Evolutionary conservation across 192 early-diverging fungal species (phyloP).

Genomic region (Backusella mclennaniae): DNA sequence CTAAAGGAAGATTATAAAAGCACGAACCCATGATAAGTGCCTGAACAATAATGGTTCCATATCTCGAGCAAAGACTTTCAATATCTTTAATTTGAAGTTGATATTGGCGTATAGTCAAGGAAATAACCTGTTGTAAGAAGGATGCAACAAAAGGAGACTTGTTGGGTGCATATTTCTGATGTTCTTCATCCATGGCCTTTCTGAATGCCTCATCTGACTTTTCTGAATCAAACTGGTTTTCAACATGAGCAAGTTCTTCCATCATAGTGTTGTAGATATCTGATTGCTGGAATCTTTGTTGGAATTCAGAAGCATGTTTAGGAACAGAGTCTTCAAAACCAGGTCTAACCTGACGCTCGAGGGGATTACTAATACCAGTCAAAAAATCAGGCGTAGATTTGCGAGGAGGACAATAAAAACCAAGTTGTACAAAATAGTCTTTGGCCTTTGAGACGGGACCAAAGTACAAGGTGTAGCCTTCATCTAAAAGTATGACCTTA

Average conservation of each 20-base stretch:
- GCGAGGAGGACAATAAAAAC: conserved; percentile 60
- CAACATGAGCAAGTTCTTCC: conserved; percentile 43
- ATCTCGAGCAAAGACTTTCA: conserved; percentile 50
- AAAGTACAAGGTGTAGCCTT: conserved; percentile 68
- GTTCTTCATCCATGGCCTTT: conserved; percentile 51
- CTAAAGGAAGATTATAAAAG: conserved; percentile 59
- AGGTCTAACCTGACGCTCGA: conserved; percentile 45
- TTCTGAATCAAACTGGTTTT: conserved; percentile 28
- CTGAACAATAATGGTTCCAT: conserved; percentile 52
- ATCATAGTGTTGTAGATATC: conserved; percentile 36
- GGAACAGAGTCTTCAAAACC: conserved; percentile 63
- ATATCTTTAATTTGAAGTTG: conserved; percentile 57
- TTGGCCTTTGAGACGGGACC: conserved; percentile 60
- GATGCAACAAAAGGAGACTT: conserved; percentile 65
- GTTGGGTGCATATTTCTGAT: conserved; percentile 48
- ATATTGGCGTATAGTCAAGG: conserved; percentile 61
- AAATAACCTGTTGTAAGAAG: conserved; percentile 60
- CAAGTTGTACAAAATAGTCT: conserved; percentile 60
- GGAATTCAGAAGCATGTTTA: conserved; percentile 60
- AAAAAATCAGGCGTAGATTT: conserved; percentile 73
- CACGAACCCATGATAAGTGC: conserved; percentile 71
- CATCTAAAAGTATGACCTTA: conserved; percentile 62
- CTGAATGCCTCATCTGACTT: conserved; percentile 34
- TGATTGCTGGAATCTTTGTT: conserved; percentile 48
- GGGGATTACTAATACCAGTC: conserved; percentile 65